Evolutionary conservation across 2,329 filamentous ascomycete genomes (phyloP).

Genomic region (Rhytidhysteron rufulum): DNA sequence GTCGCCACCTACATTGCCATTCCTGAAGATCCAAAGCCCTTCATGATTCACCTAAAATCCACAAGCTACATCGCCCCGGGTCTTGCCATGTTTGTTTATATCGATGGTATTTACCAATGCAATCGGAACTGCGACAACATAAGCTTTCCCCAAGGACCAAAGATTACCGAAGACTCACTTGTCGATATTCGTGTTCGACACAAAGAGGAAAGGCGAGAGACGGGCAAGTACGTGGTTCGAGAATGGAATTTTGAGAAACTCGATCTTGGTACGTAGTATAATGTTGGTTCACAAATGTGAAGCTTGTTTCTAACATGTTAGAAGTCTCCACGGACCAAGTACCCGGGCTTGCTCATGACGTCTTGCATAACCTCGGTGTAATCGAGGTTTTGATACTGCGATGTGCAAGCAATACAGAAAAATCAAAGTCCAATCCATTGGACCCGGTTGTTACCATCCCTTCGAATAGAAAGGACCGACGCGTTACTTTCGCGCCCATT

Average conservation of each 20-base stretch:
- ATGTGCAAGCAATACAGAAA: too few species aligned
- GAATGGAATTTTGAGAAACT: conserved; percentile 53
- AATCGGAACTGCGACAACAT: conserved; percentile 51
- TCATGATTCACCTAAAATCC: conserved; percentile 48
- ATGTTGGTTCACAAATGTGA: not conserved
- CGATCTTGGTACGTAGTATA: conserved; percentile 40
- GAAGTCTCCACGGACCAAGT: conserved; percentile 37
- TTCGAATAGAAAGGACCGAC: too few species aligned
- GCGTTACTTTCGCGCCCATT: too few species aligned
- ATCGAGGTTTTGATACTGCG: conserved; percentile 48
- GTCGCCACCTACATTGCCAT: conserved; percentile 52
- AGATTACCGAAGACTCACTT: conserved; percentile 29
- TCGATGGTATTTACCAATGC: conserved; percentile 56
- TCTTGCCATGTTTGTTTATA: conserved; percentile 53
- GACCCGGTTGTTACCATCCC: too few species aligned
- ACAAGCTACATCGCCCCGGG: conserved; percentile 51
- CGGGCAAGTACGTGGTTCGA: conserved; percentile 47
- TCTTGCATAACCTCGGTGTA: conserved; percentile 40
- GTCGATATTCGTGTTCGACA: conserved; percentile 51
- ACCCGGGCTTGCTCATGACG: conserved; percentile 25
- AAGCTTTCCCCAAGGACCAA: conserved; percentile 24
- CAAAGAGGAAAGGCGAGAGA: conserved; percentile 48
- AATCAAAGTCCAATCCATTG: too few species aligned
- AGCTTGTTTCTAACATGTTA: conserved; percentile 13
- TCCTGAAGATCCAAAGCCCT: conserved; percentile 42